Base-by-base conservation (phyloP, 805 yeast species). In the Starmera quercuum region DNA sequence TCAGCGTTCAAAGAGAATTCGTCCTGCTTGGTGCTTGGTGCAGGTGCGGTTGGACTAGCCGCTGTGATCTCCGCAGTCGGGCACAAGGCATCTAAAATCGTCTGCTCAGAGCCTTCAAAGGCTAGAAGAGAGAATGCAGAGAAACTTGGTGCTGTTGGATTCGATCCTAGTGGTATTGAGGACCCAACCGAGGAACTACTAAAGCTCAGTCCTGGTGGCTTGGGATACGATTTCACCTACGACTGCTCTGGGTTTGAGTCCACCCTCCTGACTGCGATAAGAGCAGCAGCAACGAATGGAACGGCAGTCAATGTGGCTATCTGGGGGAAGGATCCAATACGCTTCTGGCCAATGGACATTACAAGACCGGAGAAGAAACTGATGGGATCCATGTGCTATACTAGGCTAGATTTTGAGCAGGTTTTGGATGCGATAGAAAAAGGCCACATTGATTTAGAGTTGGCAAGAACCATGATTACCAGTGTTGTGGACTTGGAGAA, bases 351-450 rank as follows among this genome's bases (percentile, higher is more conserved):
- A 35, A 75, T 73, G 78, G 66, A 64, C 40, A 53, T 73, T 14
- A 69, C 80, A 5, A 57, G 66, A 44, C 64, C 66, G 34, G 84
- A 78, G 49, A 77, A 73, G 46, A 53, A 53, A 30, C 57, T 72
- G 24, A 65, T 75, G 28, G 84, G 83, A 3, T 74, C 82, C 2
- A 74, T 76, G 63, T 75, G 82, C 38, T 76, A 77, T 49, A 68
- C 70, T 3, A 63, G 66, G 15, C 56, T 57, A 36, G 84, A 78
- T 51, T 76, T 78, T 40, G 68, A 65, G 44, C 72, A 68, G 30
- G 83, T 77, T 4, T 62, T 75, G 15, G 57, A 51, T 1, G 76
- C 79, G 7, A 55, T 78, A 33, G 64, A 61, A 5, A 43, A 54
- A 3, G 78, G 78, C 12, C 44, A 51, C 22, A 72, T 76, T 37